These are phyloP conservation scores for Phytopythium mirpurense DNA, from an alignment of 352 stramenopile species.

Conservation along the genomic window DNA sequence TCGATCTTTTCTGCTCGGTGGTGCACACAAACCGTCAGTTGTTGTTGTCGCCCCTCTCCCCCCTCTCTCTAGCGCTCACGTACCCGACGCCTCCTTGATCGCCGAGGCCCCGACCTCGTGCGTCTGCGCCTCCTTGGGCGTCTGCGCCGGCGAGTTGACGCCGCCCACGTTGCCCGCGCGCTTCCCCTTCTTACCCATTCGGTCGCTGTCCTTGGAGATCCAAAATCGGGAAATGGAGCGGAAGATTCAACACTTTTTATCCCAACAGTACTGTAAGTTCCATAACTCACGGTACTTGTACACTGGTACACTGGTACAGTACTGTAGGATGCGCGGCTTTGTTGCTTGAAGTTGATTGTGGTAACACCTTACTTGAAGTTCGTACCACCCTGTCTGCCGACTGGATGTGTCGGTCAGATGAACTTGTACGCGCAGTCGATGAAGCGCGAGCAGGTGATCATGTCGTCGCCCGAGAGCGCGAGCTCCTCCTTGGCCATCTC, in stretches of 20 bases:
- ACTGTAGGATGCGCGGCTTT: too few species aligned
- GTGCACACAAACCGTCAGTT: not conserved
- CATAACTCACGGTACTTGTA: too few species aligned
- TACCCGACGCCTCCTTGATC: slow-evolving; percentile 1
- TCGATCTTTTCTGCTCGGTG: slow-evolving; percentile 28
- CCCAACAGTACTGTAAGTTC: too few species aligned
- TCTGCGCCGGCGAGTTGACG: slow-evolving; percentile 7
- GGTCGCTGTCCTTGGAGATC: slow-evolving; percentile 4
- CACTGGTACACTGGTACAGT: too few species aligned
- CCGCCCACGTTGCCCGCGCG: slow-evolving; percentile 14
- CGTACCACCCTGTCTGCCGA: too few species aligned
- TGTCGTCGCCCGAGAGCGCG: slow-evolving; percentile 48
- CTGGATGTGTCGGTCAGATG: slow-evolving; percentile 31
- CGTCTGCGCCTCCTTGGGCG: slow-evolving; percentile 1
- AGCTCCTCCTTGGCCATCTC: slow-evolving; percentile 95
- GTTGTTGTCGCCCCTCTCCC: too few species aligned
- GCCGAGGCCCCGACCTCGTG: too few species aligned
- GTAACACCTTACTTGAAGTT: too few species aligned
- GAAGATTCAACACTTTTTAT: slow-evolving; percentile 4
- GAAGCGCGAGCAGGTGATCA: slow-evolving; percentile 71
- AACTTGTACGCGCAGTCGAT: slow-evolving; percentile 86
- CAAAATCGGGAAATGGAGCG: not conserved
- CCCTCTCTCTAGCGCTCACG: too few species aligned
- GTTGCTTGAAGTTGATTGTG: too few species aligned
- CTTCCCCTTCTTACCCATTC: slow-evolving; percentile 69